Evolutionary conservation across 305 asterid genomes (phyloP), one percentile per base, ranked within the genome.

Genomic region (Fraxinus floribunda): DNA sequence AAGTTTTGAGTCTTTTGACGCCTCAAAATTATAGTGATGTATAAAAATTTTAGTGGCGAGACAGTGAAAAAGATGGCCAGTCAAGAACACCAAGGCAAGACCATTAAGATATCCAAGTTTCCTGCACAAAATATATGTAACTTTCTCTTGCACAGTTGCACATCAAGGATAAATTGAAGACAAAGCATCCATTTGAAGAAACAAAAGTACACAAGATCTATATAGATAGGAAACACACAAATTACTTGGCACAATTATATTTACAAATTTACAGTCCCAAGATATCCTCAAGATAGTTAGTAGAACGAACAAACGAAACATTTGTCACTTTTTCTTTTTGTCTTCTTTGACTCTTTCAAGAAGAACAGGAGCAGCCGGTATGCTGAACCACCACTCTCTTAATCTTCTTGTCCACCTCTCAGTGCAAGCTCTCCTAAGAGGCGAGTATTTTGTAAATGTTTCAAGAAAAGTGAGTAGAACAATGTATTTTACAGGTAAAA

Each of bases 361-460:
- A 83, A 84, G 26, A 32, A 94, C 98, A 0, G 98, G 98, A 24
- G 99, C 98, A 0, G 99, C 97, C 1, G 99, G 99, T 82, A 95
- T 88, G 89, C 99, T 95, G 82, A 92, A 92, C 99, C 99, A 95
- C 98, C 99, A 94, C 72, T 95, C 99, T 75, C 97, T 85, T 46
- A 93, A 84, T 86, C 99, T 90, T 79, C 99, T 89, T 57, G 80
- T 81, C 93, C 97, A 94, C 88, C 92, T 90, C 73, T 94, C 99
- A 0, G 98, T 94, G 91, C 86, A 89, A 55, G 92, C 83, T 87
- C 86, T 91, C 82, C 99, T 81, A 15, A 83, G 26, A 6, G 98
- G 98, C n/a, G 97, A 93, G 78, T 90, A 88, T 85, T 95, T 82
- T 0, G 98, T 95, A 82, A 90, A 95, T 36, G 80, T 70, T 77